Conservation (phyloP, 768 basidiomycete species). For the Hebeloma cylindrosporum region DNA sequence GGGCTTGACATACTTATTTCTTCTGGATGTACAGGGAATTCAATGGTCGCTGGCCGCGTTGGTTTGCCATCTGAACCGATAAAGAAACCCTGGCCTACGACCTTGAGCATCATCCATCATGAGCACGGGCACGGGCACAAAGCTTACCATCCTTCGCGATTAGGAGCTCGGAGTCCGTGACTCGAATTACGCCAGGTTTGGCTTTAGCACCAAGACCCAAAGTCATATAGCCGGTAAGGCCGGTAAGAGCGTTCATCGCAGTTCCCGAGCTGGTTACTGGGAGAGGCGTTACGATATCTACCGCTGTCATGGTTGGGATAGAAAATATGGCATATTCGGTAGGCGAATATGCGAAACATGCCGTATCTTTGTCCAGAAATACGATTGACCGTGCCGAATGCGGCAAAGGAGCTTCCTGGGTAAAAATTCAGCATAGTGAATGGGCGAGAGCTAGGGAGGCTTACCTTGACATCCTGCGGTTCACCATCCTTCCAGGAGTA, state of each 20-base stretch:
- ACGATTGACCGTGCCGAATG: constrained; percentile 88
- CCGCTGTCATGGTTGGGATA: constrained; percentile 53
- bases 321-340: constrained; percentile 77
- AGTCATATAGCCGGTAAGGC: constrained; percentile 84
- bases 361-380: constrained; percentile 61
- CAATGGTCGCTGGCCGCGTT: constrained; percentile 49
- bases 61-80: constrained; percentile 60
- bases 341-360: constrained; percentile 79
- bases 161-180: constrained; percentile 63
- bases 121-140: not conserved
- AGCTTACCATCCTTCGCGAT: constrained; percentile 78
- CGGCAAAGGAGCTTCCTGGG: constrained; percentile 76
- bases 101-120: not conserved
- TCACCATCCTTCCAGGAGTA: constrained; percentile 89
- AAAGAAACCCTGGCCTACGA: constrained; percentile 65
- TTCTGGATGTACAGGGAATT: constrained; percentile 81
- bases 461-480: constrained; percentile 66
- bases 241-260: constrained; percentile 76
- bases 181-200: constrained; percentile 59
- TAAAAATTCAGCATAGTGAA: constrained; percentile 1
- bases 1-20: constrained; percentile 67
- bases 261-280: constrained; percentile 45
- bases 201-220: constrained; percentile 74
- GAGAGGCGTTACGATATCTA: constrained; percentile 53
- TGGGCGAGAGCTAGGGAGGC: constrained; percentile 1